phyloP scores from a whole-genome alignment of 495 filamentous ascomycete genomes.

The Penicillium simplicissimum region DNA sequence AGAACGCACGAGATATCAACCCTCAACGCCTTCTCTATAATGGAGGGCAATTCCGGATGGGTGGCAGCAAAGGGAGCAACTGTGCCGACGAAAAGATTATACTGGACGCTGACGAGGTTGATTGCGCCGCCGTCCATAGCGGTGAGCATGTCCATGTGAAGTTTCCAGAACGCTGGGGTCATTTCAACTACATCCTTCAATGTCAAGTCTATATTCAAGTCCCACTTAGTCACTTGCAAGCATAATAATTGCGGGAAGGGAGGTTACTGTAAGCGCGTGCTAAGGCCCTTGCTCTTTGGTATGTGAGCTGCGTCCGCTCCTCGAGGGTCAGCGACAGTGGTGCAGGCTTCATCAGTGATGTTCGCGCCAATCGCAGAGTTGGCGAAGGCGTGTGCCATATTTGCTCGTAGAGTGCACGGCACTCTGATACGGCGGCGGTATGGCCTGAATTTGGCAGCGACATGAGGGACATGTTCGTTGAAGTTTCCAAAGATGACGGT shows the following conservation, averaged over 20 bases:
- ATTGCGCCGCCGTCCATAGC: conserved; percentile 16
- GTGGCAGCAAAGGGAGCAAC: conserved; percentile 32
- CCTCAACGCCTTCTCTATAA: conserved; percentile 6
- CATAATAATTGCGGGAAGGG: background rate
- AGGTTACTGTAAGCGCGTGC: background rate
- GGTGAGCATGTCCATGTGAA: conserved; percentile 23
- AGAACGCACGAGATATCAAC: background rate
- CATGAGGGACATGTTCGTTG: background rate
- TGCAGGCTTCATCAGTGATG: background rate
- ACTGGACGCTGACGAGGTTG: conserved; percentile 33
- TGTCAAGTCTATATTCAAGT: conserved; percentile 4
- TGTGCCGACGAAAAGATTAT: conserved; percentile 41
- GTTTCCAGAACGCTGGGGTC: conserved; percentile 22
- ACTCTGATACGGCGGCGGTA: background rate
- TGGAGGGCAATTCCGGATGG: conserved; percentile 28
- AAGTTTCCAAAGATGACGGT: background rate
- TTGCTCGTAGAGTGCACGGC: background rate
- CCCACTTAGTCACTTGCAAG: background rate
- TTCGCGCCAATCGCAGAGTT: background rate
- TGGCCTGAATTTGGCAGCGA: background rate
- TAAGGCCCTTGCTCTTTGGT: background rate
- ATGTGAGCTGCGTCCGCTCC: background rate
- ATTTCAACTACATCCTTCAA: conserved; percentile 10
- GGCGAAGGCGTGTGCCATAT: background rate
- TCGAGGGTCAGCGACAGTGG: background rate